These are phyloP conservation scores for Pichia sp. DNA, from an alignment of 1,139 yeast genomes.

Conservation along the genomic window DNA sequence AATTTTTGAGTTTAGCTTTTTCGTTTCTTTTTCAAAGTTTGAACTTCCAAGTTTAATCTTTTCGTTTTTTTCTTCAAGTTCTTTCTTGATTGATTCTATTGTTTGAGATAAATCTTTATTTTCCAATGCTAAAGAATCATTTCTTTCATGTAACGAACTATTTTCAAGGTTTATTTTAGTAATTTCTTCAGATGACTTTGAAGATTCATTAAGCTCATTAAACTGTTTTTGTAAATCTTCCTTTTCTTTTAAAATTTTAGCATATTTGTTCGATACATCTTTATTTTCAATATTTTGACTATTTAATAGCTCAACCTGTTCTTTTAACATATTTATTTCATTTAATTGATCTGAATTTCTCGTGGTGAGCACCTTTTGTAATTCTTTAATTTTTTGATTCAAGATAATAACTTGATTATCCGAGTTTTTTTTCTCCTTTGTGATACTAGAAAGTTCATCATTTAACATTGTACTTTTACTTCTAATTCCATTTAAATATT, in stretches of 20 bases:
- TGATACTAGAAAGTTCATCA: constrained; percentile 34
- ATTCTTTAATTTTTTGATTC: constrained; percentile 16
- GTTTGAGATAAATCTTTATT: neutral
- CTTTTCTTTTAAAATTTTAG: constrained; percentile 8
- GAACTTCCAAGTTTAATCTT: neutral
- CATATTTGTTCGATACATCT: constrained; percentile 7
- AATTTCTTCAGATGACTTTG: neutral
- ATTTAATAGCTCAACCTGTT: constrained; percentile 7
- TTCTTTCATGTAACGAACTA: neutral
- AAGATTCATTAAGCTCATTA: neutral
- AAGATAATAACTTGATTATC: constrained; percentile 20
- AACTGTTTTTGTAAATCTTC: neutral
- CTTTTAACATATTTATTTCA: constrained; percentile 13
- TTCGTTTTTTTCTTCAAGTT: neutral
- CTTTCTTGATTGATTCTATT: neutral
- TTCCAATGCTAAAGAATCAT: constrained; percentile 2
- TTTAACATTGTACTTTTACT: constrained; percentile 55
- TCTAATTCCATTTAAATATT: constrained; percentile 59
- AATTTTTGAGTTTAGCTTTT: neutral
- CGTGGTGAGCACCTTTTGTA: constrained; percentile 21
- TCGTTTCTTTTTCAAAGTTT: neutral
- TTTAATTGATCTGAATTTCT: constrained; percentile 14
- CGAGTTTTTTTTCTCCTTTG: constrained; percentile 17
- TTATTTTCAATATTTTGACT: constrained; percentile 1
- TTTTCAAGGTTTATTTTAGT: neutral